Evolutionary conservation across 2,329 filamentous ascomycete genomes (phyloP), one percentile per base, ranked within the genome.

Genomic region (Exophiala dermatitidis): DNA sequence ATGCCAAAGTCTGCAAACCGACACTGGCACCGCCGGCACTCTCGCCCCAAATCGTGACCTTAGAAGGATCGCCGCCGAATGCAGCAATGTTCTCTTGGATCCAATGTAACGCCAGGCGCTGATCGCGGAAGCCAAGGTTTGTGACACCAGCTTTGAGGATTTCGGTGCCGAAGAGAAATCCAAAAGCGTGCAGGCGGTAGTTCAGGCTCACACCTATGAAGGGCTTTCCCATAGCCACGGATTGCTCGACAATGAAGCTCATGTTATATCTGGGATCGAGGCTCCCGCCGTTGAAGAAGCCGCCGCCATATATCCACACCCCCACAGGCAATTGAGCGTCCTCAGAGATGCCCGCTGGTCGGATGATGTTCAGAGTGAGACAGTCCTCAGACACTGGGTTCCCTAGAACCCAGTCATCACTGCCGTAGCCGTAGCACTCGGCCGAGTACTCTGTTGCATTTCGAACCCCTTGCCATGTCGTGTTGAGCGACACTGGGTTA

Each of bases 281-380:
- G 60, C 59, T 73, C 64, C 64, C 74, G 1, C 81, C 81, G 32
- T 72, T 68, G 48, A 70, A 74, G 3, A 80, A 72, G 1, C 77
- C 78, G 32, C 79, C 80, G 8, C 78, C 73, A 34, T 83, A 79
- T 29, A 85, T 79, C 81, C 82, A 86, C 1, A 82, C 72, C 7
- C 72, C 73, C 4, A 83, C 76, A 0, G 81, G 81, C 1, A 85
- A 7, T 67, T 71, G 2, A 66, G 64, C 5, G 63, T 60, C 32
- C 66, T 57, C 5, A 69, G 64, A 3, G 54, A 67, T 63, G 4
- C 75, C 74, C 5, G 74, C 67, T 0, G 80, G 79, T 2, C 81
- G 74, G 29, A 85, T 69, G 5, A 85, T 73, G 49, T 74, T 74
- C 3, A 67, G 61, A 2, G 67, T 71, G 1, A 74, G 57, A 46